Evolutionary conservation across 2,329 filamentous ascomycete genomes (phyloP).

Genomic region (Sphaerulina vaccinii): DNA sequence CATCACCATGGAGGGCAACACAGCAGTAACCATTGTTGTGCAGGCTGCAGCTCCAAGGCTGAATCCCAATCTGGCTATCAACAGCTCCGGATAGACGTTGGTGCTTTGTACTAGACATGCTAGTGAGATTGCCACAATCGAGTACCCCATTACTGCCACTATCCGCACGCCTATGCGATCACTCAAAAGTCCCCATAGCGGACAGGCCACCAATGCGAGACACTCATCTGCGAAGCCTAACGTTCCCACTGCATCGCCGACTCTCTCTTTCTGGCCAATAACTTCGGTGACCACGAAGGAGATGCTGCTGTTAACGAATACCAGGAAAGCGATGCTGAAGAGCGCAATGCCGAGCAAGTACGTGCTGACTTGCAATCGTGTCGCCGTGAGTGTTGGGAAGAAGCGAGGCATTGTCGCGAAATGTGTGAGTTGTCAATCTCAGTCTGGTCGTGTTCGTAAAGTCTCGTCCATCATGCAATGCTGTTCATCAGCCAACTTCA

Average conservation of each 20-base stretch:
- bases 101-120: constrained; percentile 79
- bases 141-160: constrained; percentile 70
- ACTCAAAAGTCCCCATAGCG: constrained; percentile 73
- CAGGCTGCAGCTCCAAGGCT: constrained; percentile 85
- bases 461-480: too few relatives aligned
- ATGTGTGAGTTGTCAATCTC: too few relatives aligned
- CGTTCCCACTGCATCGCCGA: constrained; percentile 80
- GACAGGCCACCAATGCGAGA: constrained; percentile 76
- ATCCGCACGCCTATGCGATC: constrained; percentile 71
- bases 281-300: constrained; percentile 84
- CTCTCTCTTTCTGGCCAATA: constrained; percentile 68
- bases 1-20: constrained; percentile 69
- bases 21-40: constrained; percentile 94
- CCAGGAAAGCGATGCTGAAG: constrained; percentile 85
- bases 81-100: constrained; percentile 84
- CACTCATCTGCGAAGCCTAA: constrained; percentile 83
- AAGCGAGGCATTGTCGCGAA: constrained; percentile 31
- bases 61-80: constrained; percentile 82
- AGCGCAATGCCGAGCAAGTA: constrained; percentile 81
- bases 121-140: constrained; percentile 74
- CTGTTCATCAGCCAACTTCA: too few relatives aligned
- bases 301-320: constrained; percentile 81
- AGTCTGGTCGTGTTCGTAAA: too few relatives aligned
- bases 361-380: constrained; percentile 58
- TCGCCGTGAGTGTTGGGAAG: constrained; percentile 52